These are phyloP conservation scores for Colletotrichum cordylinicola DNA, from an alignment of 2,329 filamentous ascomycete species.

Conservation along the genomic window DNA sequence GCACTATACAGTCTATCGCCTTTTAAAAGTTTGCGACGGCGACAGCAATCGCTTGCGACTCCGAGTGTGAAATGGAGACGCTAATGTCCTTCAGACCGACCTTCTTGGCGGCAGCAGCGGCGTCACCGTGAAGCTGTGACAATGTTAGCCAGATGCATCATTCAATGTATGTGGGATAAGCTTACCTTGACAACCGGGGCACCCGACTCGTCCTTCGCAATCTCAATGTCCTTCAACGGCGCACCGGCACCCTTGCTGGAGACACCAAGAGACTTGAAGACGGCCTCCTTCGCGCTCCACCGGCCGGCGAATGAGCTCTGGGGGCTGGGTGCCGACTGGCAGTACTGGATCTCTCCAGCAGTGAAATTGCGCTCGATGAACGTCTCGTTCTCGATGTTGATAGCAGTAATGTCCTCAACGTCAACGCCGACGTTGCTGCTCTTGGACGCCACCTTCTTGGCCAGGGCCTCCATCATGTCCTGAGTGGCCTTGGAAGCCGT, in stretches of 20 bases:
- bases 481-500: constrained; percentile 67
- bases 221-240: constrained; percentile 93
- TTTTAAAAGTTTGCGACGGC: constrained; percentile 80
- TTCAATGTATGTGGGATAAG: neutral
- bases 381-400: constrained; percentile 93
- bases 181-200: constrained; percentile 86
- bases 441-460: constrained; percentile 62
- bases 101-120: constrained; percentile 81
- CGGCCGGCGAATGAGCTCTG: constrained; percentile 92
- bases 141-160: constrained; percentile 40
- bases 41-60: constrained; percentile 92
- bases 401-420: constrained; percentile 84
- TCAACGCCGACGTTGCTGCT: constrained; percentile 91
- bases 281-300: constrained; percentile 98
- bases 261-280: constrained; percentile 96
- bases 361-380: constrained; percentile 98
- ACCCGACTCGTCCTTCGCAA: constrained; percentile 79
- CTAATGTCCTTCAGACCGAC: constrained; percentile 87
- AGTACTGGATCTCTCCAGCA: constrained; percentile 82
- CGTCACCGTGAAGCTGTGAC: constrained; percentile 81
- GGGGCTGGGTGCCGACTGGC: constrained; percentile 77
- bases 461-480: constrained; percentile 79
- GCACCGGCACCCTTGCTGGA: constrained; percentile 87
- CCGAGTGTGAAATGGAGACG: constrained; percentile 95
- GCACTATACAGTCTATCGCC: constrained; percentile 12